A percentile compares a stretch with the other conserved stretches of the same genome.
Conservation (phyloP, 345 rosid genomes). For the Syzygium oleosum region DNA sequence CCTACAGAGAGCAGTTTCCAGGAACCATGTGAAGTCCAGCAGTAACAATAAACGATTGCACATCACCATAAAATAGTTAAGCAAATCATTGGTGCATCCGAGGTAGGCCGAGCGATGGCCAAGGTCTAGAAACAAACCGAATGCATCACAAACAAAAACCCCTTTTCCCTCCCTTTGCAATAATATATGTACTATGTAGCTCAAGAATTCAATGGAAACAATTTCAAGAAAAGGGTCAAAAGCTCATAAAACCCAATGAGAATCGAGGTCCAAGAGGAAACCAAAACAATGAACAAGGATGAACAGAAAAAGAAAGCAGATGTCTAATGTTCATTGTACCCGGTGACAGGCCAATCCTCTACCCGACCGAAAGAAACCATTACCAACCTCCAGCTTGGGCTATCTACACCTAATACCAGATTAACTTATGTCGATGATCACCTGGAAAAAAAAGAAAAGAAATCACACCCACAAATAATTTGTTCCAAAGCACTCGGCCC, state of each 20-base stretch:
- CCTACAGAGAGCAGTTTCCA: neutral
- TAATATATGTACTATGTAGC: neutral
- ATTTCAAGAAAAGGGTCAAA: neutral
- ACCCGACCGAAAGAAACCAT: neutral
- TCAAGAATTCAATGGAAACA: neutral
- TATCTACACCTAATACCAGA: neutral
- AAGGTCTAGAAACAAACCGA: neutral
- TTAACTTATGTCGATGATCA: neutral
- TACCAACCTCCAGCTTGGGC: neutral
- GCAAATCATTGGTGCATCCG: neutral
- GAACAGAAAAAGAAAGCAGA: neutral
- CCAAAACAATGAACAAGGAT: neutral
- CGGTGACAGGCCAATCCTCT: neutral
- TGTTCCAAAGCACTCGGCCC: neutral
- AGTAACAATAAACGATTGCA: neutral
- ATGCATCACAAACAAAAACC: neutral
- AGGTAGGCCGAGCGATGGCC: neutral
- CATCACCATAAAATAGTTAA: neutral
- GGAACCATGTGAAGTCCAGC: neutral
- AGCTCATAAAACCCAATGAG: neutral
- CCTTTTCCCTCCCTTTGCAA: neutral
- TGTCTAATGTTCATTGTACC: neutral
- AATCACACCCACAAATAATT: neutral
- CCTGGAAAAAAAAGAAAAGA: neutral
- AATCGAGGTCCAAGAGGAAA: neutral